phyloP scores from a whole-genome alignment of 345 rosid species.

The Salix dunnii region DNA sequence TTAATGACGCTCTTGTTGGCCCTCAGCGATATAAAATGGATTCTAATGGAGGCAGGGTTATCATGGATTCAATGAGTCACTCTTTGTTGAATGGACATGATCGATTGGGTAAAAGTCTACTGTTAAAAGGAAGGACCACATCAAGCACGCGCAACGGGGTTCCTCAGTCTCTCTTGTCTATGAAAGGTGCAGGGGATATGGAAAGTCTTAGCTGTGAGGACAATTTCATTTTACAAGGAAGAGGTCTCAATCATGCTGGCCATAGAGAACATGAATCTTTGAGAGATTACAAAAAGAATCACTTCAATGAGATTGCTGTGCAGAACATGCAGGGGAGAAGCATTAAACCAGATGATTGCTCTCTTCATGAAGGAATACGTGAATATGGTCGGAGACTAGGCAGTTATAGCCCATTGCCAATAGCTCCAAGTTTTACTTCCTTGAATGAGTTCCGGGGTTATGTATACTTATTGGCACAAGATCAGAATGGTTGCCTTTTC shows the following conservation, averaged over 20 bases:
- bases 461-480: slow-evolving; percentile 26
- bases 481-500: slow-evolving; percentile 31
- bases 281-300: slow-evolving; percentile 25
- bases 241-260: slow-evolving; percentile 16
- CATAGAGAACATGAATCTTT: slow-evolving; percentile 15
- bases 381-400: slow-evolving; percentile 17
- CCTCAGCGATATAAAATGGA: slow-evolving; percentile 22
- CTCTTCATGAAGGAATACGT: slow-evolving; percentile 15
- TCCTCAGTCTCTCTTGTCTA: slow-evolving; percentile 25
- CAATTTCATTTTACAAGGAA: slow-evolving; percentile 40
- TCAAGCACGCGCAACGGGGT: slow-evolving; percentile 22
- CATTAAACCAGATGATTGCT: slow-evolving; percentile 18
- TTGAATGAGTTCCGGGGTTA: slow-evolving; percentile 24
- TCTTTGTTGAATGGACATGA: slow-evolving; percentile 16
- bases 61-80: slow-evolving; percentile 14
- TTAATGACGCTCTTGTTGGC: slow-evolving; percentile 14
- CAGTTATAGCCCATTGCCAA: slow-evolving; percentile 12
- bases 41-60: slow-evolving; percentile 17
- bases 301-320: slow-evolving; percentile 22
- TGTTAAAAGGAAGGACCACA: slow-evolving; percentile 21
- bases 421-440: slow-evolving; percentile 28
- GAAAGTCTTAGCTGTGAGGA: slow-evolving; percentile 32
- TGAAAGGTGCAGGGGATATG: slow-evolving; percentile 18
- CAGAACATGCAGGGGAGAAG: slow-evolving; percentile 19
- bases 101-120: slow-evolving; percentile 12